Base-by-base conservation (phyloP, 2,329 filamentous ascomycete species). In the Plenodomus lindquistii region DNA sequence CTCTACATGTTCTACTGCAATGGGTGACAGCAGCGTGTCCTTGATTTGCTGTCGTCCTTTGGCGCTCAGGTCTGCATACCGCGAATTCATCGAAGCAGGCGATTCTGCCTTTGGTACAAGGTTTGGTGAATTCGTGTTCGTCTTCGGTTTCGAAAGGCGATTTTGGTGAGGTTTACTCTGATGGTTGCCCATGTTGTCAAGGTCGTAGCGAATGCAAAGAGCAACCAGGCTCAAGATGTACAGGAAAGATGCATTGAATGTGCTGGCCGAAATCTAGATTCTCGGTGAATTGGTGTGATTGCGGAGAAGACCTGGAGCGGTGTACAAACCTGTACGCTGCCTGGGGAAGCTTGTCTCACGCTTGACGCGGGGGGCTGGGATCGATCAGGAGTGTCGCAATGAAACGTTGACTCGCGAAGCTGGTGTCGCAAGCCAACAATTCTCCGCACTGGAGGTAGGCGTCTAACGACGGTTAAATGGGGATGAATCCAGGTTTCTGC, bases 61-160 rank as follows among this genome's bases (percentile, higher is more conserved):
- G 19, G 52, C 52, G 51, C 60, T 66, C 17, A 66, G 43, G 38
- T 70, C 59, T 24, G 60, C 54, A 37, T 63, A 63, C 44, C 52
- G 58, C n/a, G 66, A 58, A 4, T 54, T 52, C 7, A 57, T 44
- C 10, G 65, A 61, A 17, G 46, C 50, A 2, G 65, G 59, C 9
- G 62, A 60, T 17, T 63, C 62, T 37, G 46, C 39, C n/a, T 55
- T 54, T 22, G 51, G 44, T 46, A 51, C 54, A 42, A 35, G 57
- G 34, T 17, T 27, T 9, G 54, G 59, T 16, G 66, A 68, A 42
- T 71, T 70, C 22, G 61, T 63, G 50, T 69, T 71, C 9, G 70
- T 72, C 55, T 63, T 71, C 7, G 70, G 68, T 52, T 72, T 72
- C 19, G 63, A 64, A 31, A 72, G 62, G 50, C 60, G 59, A 51